phyloP scores from a whole-genome alignment of 2,329 filamentous ascomycete species.

The Ophiostoma sp. region DNA sequence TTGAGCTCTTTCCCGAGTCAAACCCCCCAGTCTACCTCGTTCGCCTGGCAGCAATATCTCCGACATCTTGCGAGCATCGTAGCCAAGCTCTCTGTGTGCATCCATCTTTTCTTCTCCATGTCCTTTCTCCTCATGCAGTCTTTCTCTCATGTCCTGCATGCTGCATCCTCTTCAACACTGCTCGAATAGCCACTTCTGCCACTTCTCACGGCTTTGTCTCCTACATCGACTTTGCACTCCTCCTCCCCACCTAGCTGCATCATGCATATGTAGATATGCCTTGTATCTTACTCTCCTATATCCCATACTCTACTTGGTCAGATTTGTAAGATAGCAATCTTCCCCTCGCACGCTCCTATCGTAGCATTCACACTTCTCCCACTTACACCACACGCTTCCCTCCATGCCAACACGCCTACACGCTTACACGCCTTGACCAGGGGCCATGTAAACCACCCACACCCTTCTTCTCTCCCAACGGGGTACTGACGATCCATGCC shows the following conservation, averaged over 20 bases:
- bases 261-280: background rate
- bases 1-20: no score
- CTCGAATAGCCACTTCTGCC: background rate
- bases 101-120: background rate
- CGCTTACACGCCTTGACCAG: background rate
- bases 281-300: background rate
- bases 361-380: background rate
- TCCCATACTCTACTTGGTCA: background rate
- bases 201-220: background rate
- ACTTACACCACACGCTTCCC: background rate
- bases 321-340: background rate
- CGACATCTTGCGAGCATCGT: background rate
- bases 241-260: background rate
- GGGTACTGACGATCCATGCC: slow-evolving; percentile 3
- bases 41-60: no score
- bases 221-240: background rate
- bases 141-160: background rate
- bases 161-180: background rate
- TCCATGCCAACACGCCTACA: background rate
- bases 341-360: background rate
- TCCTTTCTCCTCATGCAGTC: background rate
- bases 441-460: slow-evolving; percentile 2
- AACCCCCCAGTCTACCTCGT: no score
- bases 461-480: slow-evolving; percentile 1
- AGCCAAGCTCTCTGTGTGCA: background rate